Evolutionary conservation across 805 yeast species (phyloP).

Genomic region (Pichia sporocuriosa): DNA sequence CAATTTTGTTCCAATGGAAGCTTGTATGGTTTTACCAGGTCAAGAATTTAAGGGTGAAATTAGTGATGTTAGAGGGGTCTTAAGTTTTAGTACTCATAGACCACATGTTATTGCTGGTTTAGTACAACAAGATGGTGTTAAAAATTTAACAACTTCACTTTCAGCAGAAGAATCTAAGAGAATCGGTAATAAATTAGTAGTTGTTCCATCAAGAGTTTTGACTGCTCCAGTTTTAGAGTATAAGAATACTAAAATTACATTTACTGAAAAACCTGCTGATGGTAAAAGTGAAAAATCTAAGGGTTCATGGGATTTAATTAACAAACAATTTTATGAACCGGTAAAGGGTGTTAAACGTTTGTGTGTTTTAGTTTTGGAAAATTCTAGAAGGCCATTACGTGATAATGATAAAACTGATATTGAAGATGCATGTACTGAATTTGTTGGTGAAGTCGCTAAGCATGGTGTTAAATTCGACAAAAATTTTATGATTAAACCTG

Average conservation of each 20-base stretch:
- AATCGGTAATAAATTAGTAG: slow-evolving; percentile 20
- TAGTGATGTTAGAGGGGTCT: slow-evolving; percentile 25
- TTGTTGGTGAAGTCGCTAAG: slow-evolving; percentile 14
- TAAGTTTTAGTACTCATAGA: slow-evolving; percentile 24
- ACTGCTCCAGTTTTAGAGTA: slow-evolving; percentile 19
- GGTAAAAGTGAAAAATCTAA: slow-evolving; percentile 20
- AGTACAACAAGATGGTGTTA: slow-evolving; percentile 24
- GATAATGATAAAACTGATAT: slow-evolving; percentile 12
- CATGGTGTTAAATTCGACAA: slow-evolving; percentile 18
- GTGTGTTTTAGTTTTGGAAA: slow-evolving; percentile 15
- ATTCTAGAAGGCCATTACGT: slow-evolving; percentile 15
- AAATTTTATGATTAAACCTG: slow-evolving; percentile 6
- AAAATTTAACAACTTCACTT: slow-evolving; percentile 12
- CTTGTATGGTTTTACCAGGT: slow-evolving; percentile 23
- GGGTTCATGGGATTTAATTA: slow-evolving; percentile 21
- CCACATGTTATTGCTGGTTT: slow-evolving; percentile 26
- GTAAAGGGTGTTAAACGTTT: slow-evolving; percentile 14
- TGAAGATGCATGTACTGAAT: slow-evolving; percentile 16
- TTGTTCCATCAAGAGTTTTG: slow-evolving; percentile 27
- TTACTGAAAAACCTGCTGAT: slow-evolving; percentile 17
- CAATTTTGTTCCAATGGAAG: slow-evolving; percentile 26
- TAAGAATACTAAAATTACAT: slow-evolving; percentile 15
- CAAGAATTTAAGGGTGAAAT: slow-evolving; percentile 27
- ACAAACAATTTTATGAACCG: slow-evolving; percentile 16
- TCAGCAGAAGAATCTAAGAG: slow-evolving; percentile 13